Base-by-base conservation (phyloP, 1,284 basidiomycete genomes). In the Wallemia ichthyophaga region DNA sequence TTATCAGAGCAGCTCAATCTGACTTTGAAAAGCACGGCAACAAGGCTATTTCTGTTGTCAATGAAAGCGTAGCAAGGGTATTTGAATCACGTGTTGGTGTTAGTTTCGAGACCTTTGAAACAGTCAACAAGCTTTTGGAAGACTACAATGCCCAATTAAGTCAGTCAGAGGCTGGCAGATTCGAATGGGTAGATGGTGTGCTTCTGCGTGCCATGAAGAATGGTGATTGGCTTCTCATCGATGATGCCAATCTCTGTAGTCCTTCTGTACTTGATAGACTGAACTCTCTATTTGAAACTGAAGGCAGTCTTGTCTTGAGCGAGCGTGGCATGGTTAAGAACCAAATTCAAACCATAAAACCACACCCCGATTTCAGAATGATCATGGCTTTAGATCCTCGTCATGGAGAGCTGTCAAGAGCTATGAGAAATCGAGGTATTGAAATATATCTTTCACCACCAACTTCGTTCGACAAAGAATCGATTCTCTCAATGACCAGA, bases 101-200 rank as follows among this genome's bases (percentile, higher is more conserved):
- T 13, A 48, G 37, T 21, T 5, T 5, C 15, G 24, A 56, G 5
- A 25, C 27, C 7, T 25, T 27, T 24, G 15, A 27, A 24, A 7
- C 7, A 9, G 55, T 56, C 5, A 26, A 25, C 25, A 25, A 26
- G 25, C 25, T 26, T 11, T 27, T 28, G 24, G 17, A 17, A 25
- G 27, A n/a, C 11, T 26, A 25, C 55, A 56, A 25, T 27, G 33
- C 28, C 17, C 31, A 54, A 27, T 48, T 19, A 2, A 56, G 27
- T 19, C 53, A 9, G 31, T 1, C 60, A n/a, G 65, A 66, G 19
- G 66, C 68, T 0, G 81, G 82, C 21, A 76, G 78, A 19, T 95
- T 99, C 67, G 84, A 85, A 65, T 99, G 95, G 94, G 75, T 88
- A 11, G 92, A 99, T 67, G 94, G 94, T 0, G 86, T 89, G n/a